Base-by-base conservation (phyloP, 139 green algal genomes). In the Pleodorina starrii region DNA sequence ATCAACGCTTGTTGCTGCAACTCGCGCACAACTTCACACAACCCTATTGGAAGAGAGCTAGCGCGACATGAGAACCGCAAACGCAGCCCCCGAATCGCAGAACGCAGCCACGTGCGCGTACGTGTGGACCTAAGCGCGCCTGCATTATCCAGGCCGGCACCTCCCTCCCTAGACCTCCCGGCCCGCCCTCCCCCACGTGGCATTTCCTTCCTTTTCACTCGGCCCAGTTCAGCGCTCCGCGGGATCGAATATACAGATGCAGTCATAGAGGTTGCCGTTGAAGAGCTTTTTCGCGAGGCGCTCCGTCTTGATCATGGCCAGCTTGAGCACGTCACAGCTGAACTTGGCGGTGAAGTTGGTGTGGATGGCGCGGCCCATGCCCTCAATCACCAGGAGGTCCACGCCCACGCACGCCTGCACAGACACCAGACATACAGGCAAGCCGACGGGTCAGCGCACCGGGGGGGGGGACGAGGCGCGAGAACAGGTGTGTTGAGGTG, bases 261-360 rank as follows among this genome's bases (percentile, higher is more conserved):
- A 99, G 84, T 99, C 98, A 87, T 99, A 99, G 10, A 99, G 91
- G 1, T 93, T 83, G 16, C 98, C 97, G 3, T 78, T 59, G 80
- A 99, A 98, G 44, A 99, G 92, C 44, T 84, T 92, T 36, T 94
- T 84, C 0, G 98, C 98, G 25, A 99, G 87, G 21, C 96, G 93
- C 85, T 95, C 88, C 27, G 98, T 99, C 91, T 99, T 99, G 76
- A 99, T 98, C 97, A 99, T 99, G 19, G 98, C 97, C 44, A 99
- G 95, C 95, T 99, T 99, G 54, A 99, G 90, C 1, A 91, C 86
- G 87, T 99, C 96, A 86, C 97, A 99, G 43, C 90, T 95, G 91
- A 98, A 96, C 19, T 50, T 75, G 2, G 94, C 92, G 11, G 86
- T 74, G 68, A 96, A 90, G 91, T 98, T 99, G 50, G 97, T 98